A percentile compares a stretch with the other conserved stretches of the same genome.
phyloP scores from a whole-genome alignment of 2,329 filamentous ascomycete genomes.

The Clonostachys rosea region DNA sequence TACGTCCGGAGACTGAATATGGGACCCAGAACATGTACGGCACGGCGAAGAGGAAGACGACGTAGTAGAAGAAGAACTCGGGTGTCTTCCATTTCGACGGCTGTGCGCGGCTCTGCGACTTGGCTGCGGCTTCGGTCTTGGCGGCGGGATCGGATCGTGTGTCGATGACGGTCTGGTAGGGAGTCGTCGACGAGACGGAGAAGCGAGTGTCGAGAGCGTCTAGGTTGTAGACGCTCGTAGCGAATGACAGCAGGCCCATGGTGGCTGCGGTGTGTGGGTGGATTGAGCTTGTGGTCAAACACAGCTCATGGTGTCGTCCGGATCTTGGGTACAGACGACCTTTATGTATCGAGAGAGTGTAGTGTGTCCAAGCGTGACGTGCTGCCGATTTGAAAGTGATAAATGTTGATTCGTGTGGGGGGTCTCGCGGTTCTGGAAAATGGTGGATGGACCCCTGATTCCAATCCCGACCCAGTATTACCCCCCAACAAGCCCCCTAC shows the following conservation, averaged over 20 bases:
- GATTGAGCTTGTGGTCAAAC: background rate
- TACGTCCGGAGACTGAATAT: conserved; percentile 80
- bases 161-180: conserved; percentile 56
- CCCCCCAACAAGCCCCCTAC: too few species aligned
- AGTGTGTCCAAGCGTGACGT: too few species aligned
- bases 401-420: too few species aligned
- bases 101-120: conserved; percentile 37
- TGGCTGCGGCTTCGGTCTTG: conserved; percentile 20
- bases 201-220: conserved; percentile 61
- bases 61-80: conserved; percentile 81
- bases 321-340: too few species aligned
- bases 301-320: too few species aligned
- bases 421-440: too few species aligned
- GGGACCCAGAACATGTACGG: conserved; percentile 91
- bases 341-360: too few species aligned
- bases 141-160: conserved; percentile 35
- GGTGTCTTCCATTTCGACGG: conserved; percentile 78
- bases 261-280: conserved; percentile 5
- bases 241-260: conserved; percentile 38
- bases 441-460: too few species aligned
- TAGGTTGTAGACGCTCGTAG: conserved; percentile 55
- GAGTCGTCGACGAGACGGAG: conserved; percentile 63
- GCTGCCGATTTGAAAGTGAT: too few species aligned
- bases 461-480: too few species aligned
- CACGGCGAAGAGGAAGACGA: conserved; percentile 60